Conservation (phyloP, 2,329 filamentous ascomycete genomes). For the Cercospora canescens region DNA sequence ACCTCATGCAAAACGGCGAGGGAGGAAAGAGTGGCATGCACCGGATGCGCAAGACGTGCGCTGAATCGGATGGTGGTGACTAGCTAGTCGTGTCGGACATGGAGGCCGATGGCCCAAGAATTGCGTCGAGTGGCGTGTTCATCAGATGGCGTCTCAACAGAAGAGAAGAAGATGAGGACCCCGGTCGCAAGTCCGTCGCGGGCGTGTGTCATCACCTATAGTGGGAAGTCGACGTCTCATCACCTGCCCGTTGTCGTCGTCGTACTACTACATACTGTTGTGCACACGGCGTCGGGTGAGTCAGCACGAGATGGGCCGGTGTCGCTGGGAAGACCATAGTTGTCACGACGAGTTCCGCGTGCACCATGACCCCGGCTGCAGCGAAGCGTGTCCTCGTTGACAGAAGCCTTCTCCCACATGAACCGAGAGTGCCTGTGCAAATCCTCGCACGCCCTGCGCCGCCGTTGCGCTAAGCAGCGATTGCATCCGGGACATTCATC, state of each 20-base stretch:
- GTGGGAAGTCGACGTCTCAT: neutral
- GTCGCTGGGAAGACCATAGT: conserved; percentile 1
- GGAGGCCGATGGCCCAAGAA: neutral
- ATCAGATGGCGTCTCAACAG: neutral
- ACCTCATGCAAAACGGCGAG: neutral
- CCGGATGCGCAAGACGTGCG: neutral
- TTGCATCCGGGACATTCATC: conserved; percentile 6
- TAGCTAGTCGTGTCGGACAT: neutral
- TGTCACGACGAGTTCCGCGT: conserved; percentile 1
- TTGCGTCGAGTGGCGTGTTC: neutral
- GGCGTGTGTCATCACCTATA: neutral
- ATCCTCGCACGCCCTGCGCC: conserved; percentile 5
- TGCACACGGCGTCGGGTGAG: neutral
- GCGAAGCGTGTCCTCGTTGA: neutral
- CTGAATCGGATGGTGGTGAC: neutral
- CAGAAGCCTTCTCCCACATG: conserved; percentile 1
- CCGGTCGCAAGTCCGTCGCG: neutral
- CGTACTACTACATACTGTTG: too few relatives aligned
- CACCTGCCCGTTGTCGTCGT: neutral
- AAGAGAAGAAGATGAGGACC: neutral
- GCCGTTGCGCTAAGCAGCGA: conserved; percentile 7
- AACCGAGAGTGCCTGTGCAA: conserved; percentile 4
- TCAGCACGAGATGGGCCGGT: neutral
- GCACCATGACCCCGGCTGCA: neutral
- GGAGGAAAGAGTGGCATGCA: neutral